A percentile compares a stretch with the other conserved stretches of the same genome.
Conservation (phyloP, 2,329 filamentous ascomycete genomes). For the Chaetoscypha palmicola region DNA sequence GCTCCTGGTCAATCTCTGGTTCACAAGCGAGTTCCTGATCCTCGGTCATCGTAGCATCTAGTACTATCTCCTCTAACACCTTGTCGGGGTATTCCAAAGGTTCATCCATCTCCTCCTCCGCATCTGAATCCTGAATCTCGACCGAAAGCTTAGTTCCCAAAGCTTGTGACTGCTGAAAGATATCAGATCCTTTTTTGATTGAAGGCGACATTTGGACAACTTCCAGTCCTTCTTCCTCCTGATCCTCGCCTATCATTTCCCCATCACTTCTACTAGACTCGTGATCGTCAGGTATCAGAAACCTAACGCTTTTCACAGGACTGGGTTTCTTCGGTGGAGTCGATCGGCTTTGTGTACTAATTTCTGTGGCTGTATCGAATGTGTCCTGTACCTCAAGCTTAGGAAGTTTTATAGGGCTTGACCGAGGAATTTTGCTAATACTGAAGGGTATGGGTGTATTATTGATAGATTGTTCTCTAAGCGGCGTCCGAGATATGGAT, state of each 20-base stretch:
- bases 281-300: conserved; percentile 18
- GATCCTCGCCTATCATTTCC: neutral
- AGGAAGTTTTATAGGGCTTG: conserved; percentile 14
- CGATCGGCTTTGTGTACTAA: conserved; percentile 15
- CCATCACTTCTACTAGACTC: conserved; percentile 3
- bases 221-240: neutral
- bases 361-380: conserved; percentile 18
- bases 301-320: conserved; percentile 27
- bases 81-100: conserved; percentile 7
- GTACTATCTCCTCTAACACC: neutral
- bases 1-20: neutral
- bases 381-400: conserved; percentile 26
- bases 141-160: neutral
- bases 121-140: conserved; percentile 11
- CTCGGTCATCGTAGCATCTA: neutral
- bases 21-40: neutral
- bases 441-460: conserved; percentile 22
- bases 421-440: conserved; percentile 6
- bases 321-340: conserved; percentile 22
- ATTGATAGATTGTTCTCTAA: conserved; percentile 23
- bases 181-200: neutral
- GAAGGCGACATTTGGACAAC: neutral
- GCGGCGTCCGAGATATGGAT: conserved; percentile 16
- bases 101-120: conserved; percentile 14
- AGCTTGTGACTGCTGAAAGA: neutral